Conservation (phyloP, 257 asterid species). For the Capsicum rhomboideum region DNA sequence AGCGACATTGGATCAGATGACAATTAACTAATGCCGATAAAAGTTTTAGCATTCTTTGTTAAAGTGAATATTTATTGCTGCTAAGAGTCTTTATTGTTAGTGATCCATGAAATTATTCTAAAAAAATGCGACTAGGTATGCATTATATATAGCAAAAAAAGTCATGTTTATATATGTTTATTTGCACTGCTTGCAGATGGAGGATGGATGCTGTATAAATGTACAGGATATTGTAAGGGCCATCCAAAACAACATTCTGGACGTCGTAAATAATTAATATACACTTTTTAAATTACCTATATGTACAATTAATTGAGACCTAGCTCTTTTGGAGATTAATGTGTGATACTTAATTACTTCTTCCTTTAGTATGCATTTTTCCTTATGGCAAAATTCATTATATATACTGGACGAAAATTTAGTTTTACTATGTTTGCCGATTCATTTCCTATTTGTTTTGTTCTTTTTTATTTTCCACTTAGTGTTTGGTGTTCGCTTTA, state of each 20-base stretch:
- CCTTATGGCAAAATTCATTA: background rate
- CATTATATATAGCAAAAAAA: background rate
- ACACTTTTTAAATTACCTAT: background rate
- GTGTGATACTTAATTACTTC: background rate
- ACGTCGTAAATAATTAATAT: background rate
- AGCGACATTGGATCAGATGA: too few relatives aligned
- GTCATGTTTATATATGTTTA: background rate
- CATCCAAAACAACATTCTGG: background rate
- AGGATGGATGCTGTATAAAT: background rate
- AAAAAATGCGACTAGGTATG: background rate
- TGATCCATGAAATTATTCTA: background rate
- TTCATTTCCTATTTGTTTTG: background rate
- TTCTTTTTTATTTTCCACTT: background rate
- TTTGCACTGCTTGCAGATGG: background rate
- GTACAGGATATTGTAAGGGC: background rate
- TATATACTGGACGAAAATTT: background rate
- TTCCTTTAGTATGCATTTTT: background rate
- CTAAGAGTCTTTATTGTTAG: too few relatives aligned
- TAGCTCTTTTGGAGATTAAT: background rate
- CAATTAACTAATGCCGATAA: too few relatives aligned
- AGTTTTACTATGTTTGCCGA: background rate
- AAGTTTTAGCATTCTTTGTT: too few relatives aligned
- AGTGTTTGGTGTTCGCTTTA: background rate
- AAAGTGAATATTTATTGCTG: too few relatives aligned
- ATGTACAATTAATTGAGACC: background rate